Evolutionary conservation across 306 rosid genomes (phyloP), one percentile per base, ranked within the genome.

Genomic region (Neltuma alba): DNA sequence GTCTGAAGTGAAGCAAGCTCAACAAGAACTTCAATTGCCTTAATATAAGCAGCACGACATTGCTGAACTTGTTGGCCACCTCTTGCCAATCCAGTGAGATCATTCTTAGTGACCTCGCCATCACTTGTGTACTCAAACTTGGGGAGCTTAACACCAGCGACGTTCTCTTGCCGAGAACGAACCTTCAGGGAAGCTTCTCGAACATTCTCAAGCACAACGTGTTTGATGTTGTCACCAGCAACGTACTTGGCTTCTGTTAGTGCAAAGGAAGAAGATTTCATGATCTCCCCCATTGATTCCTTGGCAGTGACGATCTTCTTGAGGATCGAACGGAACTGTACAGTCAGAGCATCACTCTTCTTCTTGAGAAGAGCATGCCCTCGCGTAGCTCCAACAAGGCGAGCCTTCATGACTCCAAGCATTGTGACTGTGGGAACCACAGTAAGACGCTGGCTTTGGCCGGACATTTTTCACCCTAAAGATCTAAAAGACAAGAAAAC

Each of bases 1-100:
- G 98, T 94, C 76, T 94, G 98, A 74, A 94, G 92, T 1, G 98
- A 94, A 21, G 98, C 98, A 76, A 94, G 97, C 90, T 92, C 98
- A 58, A 94, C 98, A 54, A 94, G 97, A 54, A 92, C 91, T 89
- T 94, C 98, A 65, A 94, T 91, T 10, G 98, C 91, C 80, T 92
- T 94, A 63, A 94, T 87, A 80, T 92, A 89, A 21, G 98, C 97
- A 9, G 77, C 89, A 23, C 97, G 96, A 45, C 98, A 94, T n/a
- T 83, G 89, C 81, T 92, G 98, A 69, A 94, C 88, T 85, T 94
- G 98, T 72, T 94, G 97, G 10, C 98, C 98, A 68, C 98, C 98
- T 50, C 98, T 81, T 9, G 98, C 97, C 86, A 94, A 83, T 48
- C 98, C 98, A 0, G 98, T 94, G 25, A 94, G 93, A 69, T 92